phyloP scores from a whole-genome alignment of 192 early-diverging fungal species.

The Phycomyces blakesleeanus region DNA sequence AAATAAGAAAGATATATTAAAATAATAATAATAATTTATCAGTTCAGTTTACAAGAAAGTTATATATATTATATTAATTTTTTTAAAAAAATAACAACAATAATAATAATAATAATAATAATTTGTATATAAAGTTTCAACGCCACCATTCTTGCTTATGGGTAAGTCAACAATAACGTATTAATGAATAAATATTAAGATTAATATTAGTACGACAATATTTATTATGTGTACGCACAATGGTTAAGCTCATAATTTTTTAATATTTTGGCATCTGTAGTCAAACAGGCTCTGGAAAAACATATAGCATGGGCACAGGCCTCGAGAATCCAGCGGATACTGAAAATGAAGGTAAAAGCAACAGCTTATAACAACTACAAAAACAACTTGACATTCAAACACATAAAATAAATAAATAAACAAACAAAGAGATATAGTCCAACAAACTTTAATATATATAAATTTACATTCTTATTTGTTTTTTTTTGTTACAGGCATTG shows the following conservation, averaged over 20 bases:
- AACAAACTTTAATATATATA: not conserved
- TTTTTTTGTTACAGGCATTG: constrained; percentile 48
- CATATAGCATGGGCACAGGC: constrained; percentile 91
- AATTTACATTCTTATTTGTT: not conserved
- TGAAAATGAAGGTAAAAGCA: constrained; percentile 26
- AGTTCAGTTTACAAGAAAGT: no score
- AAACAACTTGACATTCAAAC: not conserved
- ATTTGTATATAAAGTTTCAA: constrained; percentile 73
- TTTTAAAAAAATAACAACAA: no score
- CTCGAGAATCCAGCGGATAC: constrained; percentile 28
- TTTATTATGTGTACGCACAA: no score
- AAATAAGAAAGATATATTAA: no score
- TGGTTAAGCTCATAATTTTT: no score
- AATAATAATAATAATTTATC: no score
- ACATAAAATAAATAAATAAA: no score
- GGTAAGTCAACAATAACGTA: no score
- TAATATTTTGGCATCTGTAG: constrained; percentile 29
- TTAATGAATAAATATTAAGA: no score
- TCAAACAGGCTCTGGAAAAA: constrained; percentile 93
- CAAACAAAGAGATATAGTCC: no score
- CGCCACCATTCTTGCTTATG: constrained; percentile 89
- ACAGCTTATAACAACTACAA: not conserved
- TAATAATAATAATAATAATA: no score
- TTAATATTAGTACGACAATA: not conserved
- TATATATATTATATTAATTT: no score